Base-by-base conservation (phyloP, 805 yeast species). In the Lipomyces starkeyi region DNA sequence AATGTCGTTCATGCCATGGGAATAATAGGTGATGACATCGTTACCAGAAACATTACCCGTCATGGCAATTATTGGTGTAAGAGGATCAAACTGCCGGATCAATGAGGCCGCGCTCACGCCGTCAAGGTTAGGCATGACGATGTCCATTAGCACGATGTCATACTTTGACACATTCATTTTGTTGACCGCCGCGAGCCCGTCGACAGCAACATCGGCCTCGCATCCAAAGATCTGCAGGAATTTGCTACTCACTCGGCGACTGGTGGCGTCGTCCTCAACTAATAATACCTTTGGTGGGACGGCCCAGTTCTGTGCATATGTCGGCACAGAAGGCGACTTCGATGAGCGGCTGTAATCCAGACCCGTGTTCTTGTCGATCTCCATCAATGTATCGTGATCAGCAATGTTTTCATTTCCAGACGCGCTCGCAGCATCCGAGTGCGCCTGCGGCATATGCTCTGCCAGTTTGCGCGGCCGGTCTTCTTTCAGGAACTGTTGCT, bases 41-140 rank as follows among this genome's bases (percentile, higher is more conserved):
- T 89, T 87, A 71, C 89, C 91, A 73, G 90, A 89, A 65, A 91
- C 90, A 76, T 91, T 92, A 54, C 97, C 96, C 1, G 97, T 91
- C 97, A 91, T 91, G 37, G 97, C 96, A 72, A 95, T 89, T 70
- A 95, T 91, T 13, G 98, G 98, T 0, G 97, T 91, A 63, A 85
- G 85, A 25, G 87, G 86, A 77, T 93, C 97, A 76, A 91, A 91
- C 22, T 89, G 87, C 73, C 98, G 84, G 59, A 95, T 92, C 57
- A 94, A 87, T 54, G 94, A 89, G 0, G 97, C 90, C 0, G 97
- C 97, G 1, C 97, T 88, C n/a, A 85, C 80, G 0, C 90, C 90
- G 74, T 87, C 90, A 68, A 84, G 80, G 20, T 82, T 76, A 7
- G 87, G 87, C 82, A 86, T 81, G 61, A 86, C 87, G 27, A 83